These are phyloP conservation scores for Aspergillus ochraceoroseus DNA, from an alignment of 2,329 filamentous ascomycete genomes.

Conservation along the genomic window DNA sequence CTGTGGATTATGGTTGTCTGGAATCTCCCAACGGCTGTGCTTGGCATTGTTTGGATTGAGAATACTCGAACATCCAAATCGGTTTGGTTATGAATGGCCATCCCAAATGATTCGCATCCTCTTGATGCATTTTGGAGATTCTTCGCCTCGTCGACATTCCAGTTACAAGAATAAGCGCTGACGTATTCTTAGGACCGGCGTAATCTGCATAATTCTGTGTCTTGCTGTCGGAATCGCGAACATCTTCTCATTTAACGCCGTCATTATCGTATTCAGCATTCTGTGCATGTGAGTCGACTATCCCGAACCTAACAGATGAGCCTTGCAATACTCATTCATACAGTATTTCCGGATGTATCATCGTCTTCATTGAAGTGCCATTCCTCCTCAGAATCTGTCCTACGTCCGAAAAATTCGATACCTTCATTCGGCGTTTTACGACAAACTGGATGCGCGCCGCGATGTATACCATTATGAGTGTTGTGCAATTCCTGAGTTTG, in stretches of 20 bases:
- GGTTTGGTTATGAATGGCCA: neutral
- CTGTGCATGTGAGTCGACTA: constrained; percentile 51
- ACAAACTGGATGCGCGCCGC: constrained; percentile 95
- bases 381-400: constrained; percentile 96
- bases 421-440: constrained; percentile 81
- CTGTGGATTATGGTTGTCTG: constrained; percentile 23
- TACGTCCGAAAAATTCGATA: constrained; percentile 83
- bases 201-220: constrained; percentile 60
- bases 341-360: constrained; percentile 65
- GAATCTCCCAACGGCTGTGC: constrained; percentile 13
- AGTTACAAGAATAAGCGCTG: constrained; percentile 12
- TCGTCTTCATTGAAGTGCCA: constrained; percentile 84
- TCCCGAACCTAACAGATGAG: neutral
- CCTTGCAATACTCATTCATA: constrained; percentile 44
- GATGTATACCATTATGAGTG: constrained; percentile 75
- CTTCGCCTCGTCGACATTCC: neutral
- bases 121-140: neutral
- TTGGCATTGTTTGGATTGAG: constrained; percentile 17
- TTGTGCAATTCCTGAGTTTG: constrained; percentile 79
- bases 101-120: neutral
- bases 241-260: constrained; percentile 56
- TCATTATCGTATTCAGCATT: constrained; percentile 58
- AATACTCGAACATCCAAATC: neutral
- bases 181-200: constrained; percentile 41
- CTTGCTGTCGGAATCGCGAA: constrained; percentile 65